Percentiles rank a stretch among this genome's conserved stretches.
Evolutionary conservation across 306 rosid species (phyloP).

Genomic region (Myrica gale): DNA sequence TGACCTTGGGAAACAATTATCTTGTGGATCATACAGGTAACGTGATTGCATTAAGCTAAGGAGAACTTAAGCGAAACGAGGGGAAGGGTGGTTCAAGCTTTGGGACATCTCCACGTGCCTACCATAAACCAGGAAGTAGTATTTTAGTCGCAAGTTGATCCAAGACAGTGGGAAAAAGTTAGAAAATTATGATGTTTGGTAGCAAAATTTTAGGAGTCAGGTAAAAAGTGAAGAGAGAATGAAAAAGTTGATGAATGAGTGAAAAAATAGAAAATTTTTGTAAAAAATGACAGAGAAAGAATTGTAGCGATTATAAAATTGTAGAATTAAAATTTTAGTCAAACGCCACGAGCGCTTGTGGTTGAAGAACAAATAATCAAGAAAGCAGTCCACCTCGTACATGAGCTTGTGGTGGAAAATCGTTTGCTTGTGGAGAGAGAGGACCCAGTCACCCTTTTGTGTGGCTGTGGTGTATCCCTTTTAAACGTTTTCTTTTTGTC

Average conservation of each 20-base stretch:
- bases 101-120: slow-evolving; percentile 54
- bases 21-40: no score
- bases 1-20: neutral
- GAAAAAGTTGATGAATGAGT: no score
- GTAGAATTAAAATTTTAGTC: no score
- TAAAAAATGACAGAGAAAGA: no score
- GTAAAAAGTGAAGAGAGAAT: no score
- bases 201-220: no score
- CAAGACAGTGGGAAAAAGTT: slow-evolving; percentile 22
- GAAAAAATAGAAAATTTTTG: no score
- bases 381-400: neutral
- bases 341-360: no score
- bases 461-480: slow-evolving; percentile 36
- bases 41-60: no score
- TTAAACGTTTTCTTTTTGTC: neutral
- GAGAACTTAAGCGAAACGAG: slow-evolving; percentile 16
- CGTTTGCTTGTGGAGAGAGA: slow-evolving; percentile 22
- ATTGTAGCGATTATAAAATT: no score
- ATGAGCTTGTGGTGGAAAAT: slow-evolving; percentile 32
- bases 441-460: neutral
- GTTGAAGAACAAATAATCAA: slow-evolving; percentile 28
- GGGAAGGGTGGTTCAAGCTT: slow-evolving; percentile 27
- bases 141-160: slow-evolving; percentile 33
- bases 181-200: slow-evolving; percentile 5
- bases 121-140: slow-evolving; percentile 27